Evolutionary conservation across 2,329 filamentous ascomycete species (phyloP).

Genomic region (Monilinia vaccinii-corymbosi): DNA sequence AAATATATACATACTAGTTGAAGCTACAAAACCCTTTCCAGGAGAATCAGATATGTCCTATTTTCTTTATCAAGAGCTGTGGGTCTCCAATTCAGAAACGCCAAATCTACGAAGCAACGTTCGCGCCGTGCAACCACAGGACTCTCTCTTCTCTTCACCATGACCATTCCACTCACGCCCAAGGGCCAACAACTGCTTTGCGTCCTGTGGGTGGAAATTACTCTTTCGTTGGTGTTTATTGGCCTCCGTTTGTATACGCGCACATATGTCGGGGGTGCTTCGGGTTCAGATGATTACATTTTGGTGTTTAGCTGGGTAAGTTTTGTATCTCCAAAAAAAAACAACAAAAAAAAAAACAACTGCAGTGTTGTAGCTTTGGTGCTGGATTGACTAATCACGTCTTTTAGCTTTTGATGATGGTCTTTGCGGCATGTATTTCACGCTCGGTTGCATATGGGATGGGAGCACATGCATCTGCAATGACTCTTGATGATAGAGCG

Average conservation of each 20-base stretch:
- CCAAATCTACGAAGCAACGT: not conserved
- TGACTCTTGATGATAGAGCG: not conserved
- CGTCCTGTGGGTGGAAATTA: not conserved
- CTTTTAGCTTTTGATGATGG: not conserved
- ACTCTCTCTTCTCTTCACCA: not conserved
- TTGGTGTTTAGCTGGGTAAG: conserved; percentile 1
- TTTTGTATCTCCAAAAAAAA: not conserved
- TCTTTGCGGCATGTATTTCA: not conserved
- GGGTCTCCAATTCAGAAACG: not conserved
- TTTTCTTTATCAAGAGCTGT: not conserved
- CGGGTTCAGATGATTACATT: not conserved
- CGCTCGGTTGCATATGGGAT: not conserved
- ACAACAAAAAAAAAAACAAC: no score
- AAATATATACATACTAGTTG: not conserved
- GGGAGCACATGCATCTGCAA: not conserved
- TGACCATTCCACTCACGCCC: not conserved
- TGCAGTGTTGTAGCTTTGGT: not conserved
- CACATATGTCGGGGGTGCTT: not conserved
- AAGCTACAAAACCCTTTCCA: no score
- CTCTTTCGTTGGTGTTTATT: conserved; percentile 1
- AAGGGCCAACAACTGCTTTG: conserved; percentile 1
- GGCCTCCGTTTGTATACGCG: conserved; percentile 1
- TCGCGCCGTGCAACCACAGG: not conserved
- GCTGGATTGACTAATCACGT: not conserved
- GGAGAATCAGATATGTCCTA: not conserved